These are phyloP conservation scores for Colletotrichum sp. DNA, from an alignment of 2,329 filamentous ascomycete genomes.

Conservation along the genomic window DNA sequence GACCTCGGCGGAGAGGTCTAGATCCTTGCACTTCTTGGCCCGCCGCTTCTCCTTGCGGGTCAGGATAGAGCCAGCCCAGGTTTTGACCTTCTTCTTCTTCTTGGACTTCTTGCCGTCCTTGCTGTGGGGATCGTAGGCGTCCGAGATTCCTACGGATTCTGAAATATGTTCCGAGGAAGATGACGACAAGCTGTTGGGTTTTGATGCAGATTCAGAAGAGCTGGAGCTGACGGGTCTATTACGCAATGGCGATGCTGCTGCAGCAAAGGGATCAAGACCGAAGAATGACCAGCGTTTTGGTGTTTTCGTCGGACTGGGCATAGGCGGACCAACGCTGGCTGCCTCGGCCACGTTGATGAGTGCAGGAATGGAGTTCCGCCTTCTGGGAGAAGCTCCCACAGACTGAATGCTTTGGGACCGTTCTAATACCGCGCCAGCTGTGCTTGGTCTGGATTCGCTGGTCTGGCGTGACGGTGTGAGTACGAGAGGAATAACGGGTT, in stretches of 20 bases:
- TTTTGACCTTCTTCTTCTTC: conserved; percentile 78
- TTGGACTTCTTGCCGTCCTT: conserved; percentile 42
- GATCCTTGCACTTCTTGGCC: conserved; percentile 33
- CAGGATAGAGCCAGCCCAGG: conserved; percentile 72
- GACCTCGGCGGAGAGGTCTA: conserved; percentile 1
- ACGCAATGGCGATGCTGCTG: conserved; percentile 50
- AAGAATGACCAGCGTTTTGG: conserved; percentile 69
- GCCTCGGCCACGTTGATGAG: conserved; percentile 47
- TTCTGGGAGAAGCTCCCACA: conserved; percentile 43
- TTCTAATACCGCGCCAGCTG: conserved; percentile 74
- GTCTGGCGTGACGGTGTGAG: conserved; percentile 45
- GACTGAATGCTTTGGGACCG: conserved; percentile 43
- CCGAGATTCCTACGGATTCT: conserved; percentile 26
- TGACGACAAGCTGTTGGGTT: conserved; percentile 19
- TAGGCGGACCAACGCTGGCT: conserved; percentile 34
- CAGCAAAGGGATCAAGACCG: conserved; percentile 59
- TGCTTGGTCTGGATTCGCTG: conserved; percentile 67
- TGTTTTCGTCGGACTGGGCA: conserved; percentile 55
- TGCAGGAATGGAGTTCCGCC: conserved; percentile 66
- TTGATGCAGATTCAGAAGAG: conserved; percentile 44
- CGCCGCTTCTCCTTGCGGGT: conserved; percentile 64
- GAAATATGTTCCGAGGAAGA: conserved; percentile 42
- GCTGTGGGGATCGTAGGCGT: conserved; percentile 33
- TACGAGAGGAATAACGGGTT: conserved; percentile 30
- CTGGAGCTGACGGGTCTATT: conserved; percentile 51